Conservation (phyloP, 768 basidiomycete genomes). For the Cyclocybe aegerita region DNA sequence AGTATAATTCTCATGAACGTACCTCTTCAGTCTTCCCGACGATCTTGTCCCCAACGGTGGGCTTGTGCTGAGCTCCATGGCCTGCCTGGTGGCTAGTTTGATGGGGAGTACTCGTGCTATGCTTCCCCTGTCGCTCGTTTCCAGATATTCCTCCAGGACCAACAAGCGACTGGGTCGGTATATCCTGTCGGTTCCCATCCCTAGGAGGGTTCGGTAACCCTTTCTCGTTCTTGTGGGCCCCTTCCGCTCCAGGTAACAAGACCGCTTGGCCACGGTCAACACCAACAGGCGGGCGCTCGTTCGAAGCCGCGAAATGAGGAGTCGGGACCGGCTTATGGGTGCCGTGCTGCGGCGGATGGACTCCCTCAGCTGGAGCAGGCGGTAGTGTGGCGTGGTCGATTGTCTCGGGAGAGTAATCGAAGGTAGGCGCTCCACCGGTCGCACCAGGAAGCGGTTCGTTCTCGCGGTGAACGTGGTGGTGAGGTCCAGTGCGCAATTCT, state of each 20-base stretch:
- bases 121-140: too few species aligned
- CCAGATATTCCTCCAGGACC: too few species aligned
- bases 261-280: too few species aligned
- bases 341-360: conserved; percentile 3
- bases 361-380: conserved; percentile 11
- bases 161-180: too few species aligned
- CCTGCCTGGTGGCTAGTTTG: too few species aligned
- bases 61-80: conserved; percentile 34
- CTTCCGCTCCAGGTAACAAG: too few species aligned
- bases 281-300: neutral
- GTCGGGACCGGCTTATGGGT: neutral
- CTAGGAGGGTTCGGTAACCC: too few species aligned
- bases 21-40: conserved; percentile 63
- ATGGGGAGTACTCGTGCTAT: neutral
- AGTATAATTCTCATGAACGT: neutral
- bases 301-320: neutral
- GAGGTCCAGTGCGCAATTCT: neutral
- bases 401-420: conserved; percentile 39
- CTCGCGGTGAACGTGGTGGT: conserved; percentile 46
- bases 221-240: too few species aligned
- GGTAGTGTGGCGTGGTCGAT: conserved; percentile 30
- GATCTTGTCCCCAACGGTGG: conserved; percentile 49
- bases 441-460: conserved; percentile 49
- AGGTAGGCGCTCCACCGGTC: conserved; percentile 22
- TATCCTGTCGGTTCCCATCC: too few species aligned